phyloP scores from a whole-genome alignment of 495 filamentous ascomycete genomes.

The Xylaria telfairii region DNA sequence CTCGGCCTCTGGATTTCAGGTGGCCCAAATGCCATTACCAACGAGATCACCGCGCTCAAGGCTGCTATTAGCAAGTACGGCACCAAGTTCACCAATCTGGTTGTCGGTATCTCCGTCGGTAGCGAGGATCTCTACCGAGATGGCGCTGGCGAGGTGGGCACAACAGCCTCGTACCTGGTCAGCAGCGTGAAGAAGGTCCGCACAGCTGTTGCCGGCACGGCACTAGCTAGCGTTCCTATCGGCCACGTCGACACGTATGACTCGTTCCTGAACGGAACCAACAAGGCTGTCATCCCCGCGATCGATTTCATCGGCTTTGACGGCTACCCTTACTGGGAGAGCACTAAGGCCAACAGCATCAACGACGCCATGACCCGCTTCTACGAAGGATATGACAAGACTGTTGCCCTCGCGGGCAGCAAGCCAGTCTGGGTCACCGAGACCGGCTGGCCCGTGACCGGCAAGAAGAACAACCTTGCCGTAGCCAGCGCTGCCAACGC shows the following conservation, averaged over 20 bases:
- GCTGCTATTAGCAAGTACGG: slow-evolving; percentile 66
- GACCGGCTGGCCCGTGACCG: slow-evolving; percentile 80
- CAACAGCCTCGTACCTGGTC: slow-evolving; percentile 60
- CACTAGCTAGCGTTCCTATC: slow-evolving; percentile 59
- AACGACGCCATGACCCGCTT: slow-evolving; percentile 63
- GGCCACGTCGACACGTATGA: slow-evolving; percentile 91
- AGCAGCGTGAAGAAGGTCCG: slow-evolving; percentile 67
- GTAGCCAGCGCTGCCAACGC: slow-evolving; percentile 68
- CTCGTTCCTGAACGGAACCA: slow-evolving; percentile 73
- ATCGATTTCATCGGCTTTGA: slow-evolving; percentile 77
- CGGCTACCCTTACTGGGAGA: slow-evolving; percentile 73
- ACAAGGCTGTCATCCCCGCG: slow-evolving; percentile 66
- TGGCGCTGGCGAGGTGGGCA: slow-evolving; percentile 62
- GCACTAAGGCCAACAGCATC: slow-evolving; percentile 67
- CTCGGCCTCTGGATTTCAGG: slow-evolving; percentile 76
- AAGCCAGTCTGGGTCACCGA: slow-evolving; percentile 85
- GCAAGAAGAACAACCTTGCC: slow-evolving; percentile 61
- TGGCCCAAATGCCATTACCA: slow-evolving; percentile 59
- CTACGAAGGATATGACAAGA: slow-evolving; percentile 63
- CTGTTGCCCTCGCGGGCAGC: slow-evolving; percentile 59
- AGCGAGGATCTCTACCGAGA: slow-evolving; percentile 84
- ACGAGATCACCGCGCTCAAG: slow-evolving; percentile 70
- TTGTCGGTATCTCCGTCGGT: slow-evolving; percentile 82
- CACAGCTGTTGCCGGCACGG: slow-evolving; percentile 60
- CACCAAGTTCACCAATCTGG: slow-evolving; percentile 62